phyloP scores from a whole-genome alignment of 1,139 yeast genomes.

The Hansenula lynferdii region DNA sequence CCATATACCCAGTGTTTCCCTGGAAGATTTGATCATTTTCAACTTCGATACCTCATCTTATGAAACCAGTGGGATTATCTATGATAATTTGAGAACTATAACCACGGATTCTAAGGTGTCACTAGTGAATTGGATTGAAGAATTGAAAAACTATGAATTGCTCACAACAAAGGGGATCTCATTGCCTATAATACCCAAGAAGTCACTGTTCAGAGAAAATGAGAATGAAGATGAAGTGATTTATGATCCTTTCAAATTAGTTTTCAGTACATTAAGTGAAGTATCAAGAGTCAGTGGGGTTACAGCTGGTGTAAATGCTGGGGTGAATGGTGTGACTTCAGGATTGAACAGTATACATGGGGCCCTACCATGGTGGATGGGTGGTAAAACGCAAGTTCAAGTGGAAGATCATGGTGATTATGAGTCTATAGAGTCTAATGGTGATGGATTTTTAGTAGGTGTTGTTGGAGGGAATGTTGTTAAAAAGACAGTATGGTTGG shows the following conservation, averaged over 20 bases:
- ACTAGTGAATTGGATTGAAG: conserved; percentile 17
- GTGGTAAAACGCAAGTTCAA: neutral
- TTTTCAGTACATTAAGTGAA: conserved; percentile 17
- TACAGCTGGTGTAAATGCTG: conserved; percentile 17
- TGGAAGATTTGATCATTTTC: conserved; percentile 15
- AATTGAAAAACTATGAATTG: conserved; percentile 10
- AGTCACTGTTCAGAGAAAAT: neutral
- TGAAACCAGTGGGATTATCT: conserved; percentile 18
- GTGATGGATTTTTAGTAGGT: conserved; percentile 12
- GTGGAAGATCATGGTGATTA: neutral
- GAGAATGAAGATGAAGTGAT: conserved; percentile 8
- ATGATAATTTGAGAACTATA: conserved; percentile 8
- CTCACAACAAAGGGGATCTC: conserved; percentile 8
- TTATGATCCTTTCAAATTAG: conserved; percentile 22
- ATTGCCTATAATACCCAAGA: neutral
- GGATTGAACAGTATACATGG: conserved; percentile 10
- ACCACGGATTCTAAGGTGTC: conserved; percentile 6
- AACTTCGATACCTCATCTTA: conserved; percentile 3
- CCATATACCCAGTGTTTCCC: neutral
- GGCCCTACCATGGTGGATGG: conserved; percentile 13
- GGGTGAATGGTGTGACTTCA: conserved; percentile 13
- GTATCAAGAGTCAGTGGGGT: conserved; percentile 16
- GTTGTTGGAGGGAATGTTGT: conserved; percentile 7
- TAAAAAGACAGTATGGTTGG: conserved; percentile 16
- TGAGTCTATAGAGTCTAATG: neutral